Evolutionary conservation across 2,329 filamentous ascomycete genomes (phyloP).

Genomic region (Aurifilum marmelostoma): DNA sequence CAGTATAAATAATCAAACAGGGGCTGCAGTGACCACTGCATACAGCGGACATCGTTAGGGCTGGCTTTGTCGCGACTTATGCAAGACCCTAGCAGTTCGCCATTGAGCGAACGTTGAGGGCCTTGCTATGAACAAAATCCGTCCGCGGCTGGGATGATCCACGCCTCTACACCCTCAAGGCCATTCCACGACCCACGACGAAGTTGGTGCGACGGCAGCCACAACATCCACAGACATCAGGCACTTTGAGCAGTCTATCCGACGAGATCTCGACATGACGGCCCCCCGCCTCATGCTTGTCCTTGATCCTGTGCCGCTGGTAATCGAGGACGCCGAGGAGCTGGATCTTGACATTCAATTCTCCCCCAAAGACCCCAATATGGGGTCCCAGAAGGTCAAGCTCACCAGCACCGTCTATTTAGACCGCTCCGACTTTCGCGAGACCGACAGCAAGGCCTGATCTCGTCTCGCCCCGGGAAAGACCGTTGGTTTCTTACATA

Average conservation of each 20-base stretch:
- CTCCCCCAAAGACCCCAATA: too few species aligned
- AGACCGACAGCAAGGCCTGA: neutral
- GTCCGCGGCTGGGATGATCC: constrained; percentile 92
- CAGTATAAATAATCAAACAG: too few species aligned
- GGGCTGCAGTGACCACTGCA: too few species aligned
- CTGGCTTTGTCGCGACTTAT: too few species aligned
- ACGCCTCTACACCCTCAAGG: constrained; percentile 83
- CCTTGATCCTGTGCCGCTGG: constrained; percentile 31
- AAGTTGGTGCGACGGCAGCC: too few species aligned
- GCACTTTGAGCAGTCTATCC: constrained; percentile 81
- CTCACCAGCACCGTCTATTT: neutral
- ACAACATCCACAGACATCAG: constrained; percentile 33
- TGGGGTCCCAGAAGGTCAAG: too few species aligned
- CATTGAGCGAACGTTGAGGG: too few species aligned
- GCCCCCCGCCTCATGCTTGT: constrained; percentile 90
- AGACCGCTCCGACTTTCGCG: neutral
- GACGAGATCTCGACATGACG: constrained; percentile 84
- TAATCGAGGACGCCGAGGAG: too few species aligned
- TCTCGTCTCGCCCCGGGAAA: neutral
- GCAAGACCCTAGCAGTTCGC: too few species aligned
- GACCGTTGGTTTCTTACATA: neutral
- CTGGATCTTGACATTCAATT: too few species aligned
- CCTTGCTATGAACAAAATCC: constrained; percentile 54
- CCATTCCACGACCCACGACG: constrained; percentile 63
- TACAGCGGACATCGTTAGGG: too few species aligned